A percentile compares a stretch with the other conserved stretches of the same genome.
phyloP scores from a whole-genome alignment of 495 filamentous ascomycete species.

The Penicillium fimorum region DNA sequence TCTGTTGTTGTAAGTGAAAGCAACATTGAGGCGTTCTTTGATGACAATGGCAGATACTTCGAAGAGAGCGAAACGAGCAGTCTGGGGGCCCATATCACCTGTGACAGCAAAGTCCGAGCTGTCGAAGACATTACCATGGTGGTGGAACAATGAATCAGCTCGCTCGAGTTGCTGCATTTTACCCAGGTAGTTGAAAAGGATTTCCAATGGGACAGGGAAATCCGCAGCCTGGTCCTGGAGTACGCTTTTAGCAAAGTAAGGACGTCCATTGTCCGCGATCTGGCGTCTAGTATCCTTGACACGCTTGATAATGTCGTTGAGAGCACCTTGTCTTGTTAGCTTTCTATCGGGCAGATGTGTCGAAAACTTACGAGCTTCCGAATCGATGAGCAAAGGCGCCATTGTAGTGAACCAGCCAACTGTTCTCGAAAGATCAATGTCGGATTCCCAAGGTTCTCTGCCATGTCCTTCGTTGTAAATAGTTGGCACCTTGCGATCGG shows the following conservation, averaged over 20 bases:
- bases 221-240: conserved; percentile 42
- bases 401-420: conserved; percentile 64
- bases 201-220: conserved; percentile 60
- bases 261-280: conserved; percentile 39
- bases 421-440: conserved; percentile 53
- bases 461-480: conserved; percentile 59
- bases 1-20: conserved; percentile 59
- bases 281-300: conserved; percentile 48
- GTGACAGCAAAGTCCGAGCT: conserved; percentile 41
- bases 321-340: conserved; percentile 16
- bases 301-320: conserved; percentile 40
- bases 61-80: conserved; percentile 59
- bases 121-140: conserved; percentile 51
- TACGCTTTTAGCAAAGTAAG: conserved; percentile 52
- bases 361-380: conserved; percentile 31
- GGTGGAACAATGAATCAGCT: conserved; percentile 57
- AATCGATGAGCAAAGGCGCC: conserved; percentile 41
- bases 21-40: conserved; percentile 58
- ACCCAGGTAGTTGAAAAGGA: conserved; percentile 69
- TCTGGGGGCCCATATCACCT: conserved; percentile 46
- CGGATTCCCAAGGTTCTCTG: conserved; percentile 49
- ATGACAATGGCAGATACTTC: conserved; percentile 60
- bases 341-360: neutral
- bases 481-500: conserved; percentile 54
- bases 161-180: conserved; percentile 58